Conservation (phyloP, 176 grass and related monocot genomes). For the Aegilops umbellulata region DNA sequence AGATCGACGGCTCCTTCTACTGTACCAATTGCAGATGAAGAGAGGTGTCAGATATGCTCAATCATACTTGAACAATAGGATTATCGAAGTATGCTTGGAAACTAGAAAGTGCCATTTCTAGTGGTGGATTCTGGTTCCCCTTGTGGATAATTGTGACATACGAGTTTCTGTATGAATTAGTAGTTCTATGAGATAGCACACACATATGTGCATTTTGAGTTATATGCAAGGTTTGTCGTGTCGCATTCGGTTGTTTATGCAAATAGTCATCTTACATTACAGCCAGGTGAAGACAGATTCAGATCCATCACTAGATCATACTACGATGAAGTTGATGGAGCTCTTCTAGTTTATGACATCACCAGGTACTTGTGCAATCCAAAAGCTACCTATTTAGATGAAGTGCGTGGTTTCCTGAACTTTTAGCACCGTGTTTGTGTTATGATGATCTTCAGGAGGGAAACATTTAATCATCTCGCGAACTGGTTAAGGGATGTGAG, state of each 20-base stretch:
- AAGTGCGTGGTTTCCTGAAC: background rate
- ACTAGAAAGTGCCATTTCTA: background rate
- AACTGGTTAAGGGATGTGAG: background rate
- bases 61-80: no score
- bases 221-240: background rate
- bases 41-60: no score
- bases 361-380: conserved; percentile 35
- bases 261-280: background rate
- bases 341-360: conserved; percentile 72
- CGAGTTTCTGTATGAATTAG: background rate
- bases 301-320: conserved; percentile 78
- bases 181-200: background rate
- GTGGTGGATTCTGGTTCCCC: background rate
- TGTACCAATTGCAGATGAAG: background rate
- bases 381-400: background rate
- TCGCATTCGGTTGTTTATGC: background rate
- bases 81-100: background rate
- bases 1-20: background rate
- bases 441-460: background rate
- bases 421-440: background rate
- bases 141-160: background rate
- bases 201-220: no score
- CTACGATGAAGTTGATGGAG: conserved; percentile 68
- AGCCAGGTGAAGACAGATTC: conserved; percentile 79
- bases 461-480: background rate